Base-by-base conservation (phyloP, 306 rosid species). In the Inga laurina region DNA sequence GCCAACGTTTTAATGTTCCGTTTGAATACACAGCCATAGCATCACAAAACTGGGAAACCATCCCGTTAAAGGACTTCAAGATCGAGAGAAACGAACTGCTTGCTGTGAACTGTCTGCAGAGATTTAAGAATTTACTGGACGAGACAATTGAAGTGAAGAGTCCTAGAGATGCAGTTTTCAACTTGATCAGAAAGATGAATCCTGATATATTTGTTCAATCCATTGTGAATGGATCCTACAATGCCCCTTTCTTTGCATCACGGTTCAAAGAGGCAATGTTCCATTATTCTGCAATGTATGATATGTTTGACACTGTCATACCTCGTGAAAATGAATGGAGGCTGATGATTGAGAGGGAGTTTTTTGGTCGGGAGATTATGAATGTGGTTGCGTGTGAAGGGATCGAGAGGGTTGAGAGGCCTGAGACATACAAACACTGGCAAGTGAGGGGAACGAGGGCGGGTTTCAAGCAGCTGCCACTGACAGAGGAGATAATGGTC, bases 351-450 rank as follows among this genome's bases (percentile, higher is more conserved):
- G 95, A 94, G 89, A 83, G 66, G 21, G 98, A 94, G 65, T 75
- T 88, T 43, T 49, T 72, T 35, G 98, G 95, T 37, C 83, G 92
- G 54, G 93, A 92, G 81, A 77, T 71, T 32, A 84, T 92, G 94
- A 94, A 92, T 79, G 95, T 91, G 51, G 84, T 94, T 68, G 93
- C 97, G 4, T 92, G 94, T 46, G 98, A 94, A 84, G 97, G 98
- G 22, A 75, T 70, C 4, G 91, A 91, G 78, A 88, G 98, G 81
- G 83, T 91, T 64, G 93, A 92, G 86, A 91, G 97, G 92, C 97
- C 97, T 3, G 94, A 94, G 88, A 85, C 92, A 10, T 91, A 92
- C 82, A 91, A 86, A 86, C 91, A 86, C 45, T 94, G 97, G 95
- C 92, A 90, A 77, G 88, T 82, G 27, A 86, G 97, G 76, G 76